Evolutionary conservation across 2,329 filamentous ascomycete genomes (phyloP), one percentile per base, ranked within the genome.

Genomic region (Lasiodiplodia sp.): DNA sequence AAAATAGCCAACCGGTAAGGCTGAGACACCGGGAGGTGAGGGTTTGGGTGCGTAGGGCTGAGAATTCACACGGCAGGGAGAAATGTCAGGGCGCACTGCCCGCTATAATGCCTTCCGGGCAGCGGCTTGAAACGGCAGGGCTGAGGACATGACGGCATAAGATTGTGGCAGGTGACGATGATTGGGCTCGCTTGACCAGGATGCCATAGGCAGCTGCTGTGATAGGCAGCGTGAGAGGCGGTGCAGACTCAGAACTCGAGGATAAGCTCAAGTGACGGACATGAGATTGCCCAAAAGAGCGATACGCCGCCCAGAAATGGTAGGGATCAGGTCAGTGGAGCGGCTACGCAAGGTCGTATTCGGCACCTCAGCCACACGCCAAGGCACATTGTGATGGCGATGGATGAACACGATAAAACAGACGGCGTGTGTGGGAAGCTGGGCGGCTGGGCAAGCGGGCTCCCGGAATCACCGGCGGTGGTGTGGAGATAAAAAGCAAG

Each of bases 31-130:
- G 3, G 11, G 28, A 38, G 28, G 47, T 64, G 60, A 31, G 16
- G 12, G n/a, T 52, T 51, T 11, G 60, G 60, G 47, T n/a, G 25
- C 60, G 60, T 64, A 64, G 60, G 60, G 60, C 60, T 64, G 60
- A 63, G 58, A n/a, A 12, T 49, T 63, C 58, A 51, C 58, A n/a
- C 10, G 18, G 58, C 44, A 63, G 34, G 14, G 58, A 51, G 58
- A 21, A 23, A 63, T 34, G 11, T 47, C 31, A 52, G 18, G 47
- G 28, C 31, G 60, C 60, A 64, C 60, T 64, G 60, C 60, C 28
- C 60, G 47, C 60, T 51, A 31, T 49, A 62, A 62, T 25, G 40
- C 34, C 58, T 18, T 21, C 31, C 60, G 23, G 40, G 40, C 40
- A 52, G 60, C 60, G 31, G 44, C 37, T 28, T 52, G 47, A 52